These are phyloP conservation scores for Alternaria sp. DNA, from an alignment of 2,329 filamentous ascomycete genomes.

Conservation along the genomic window DNA sequence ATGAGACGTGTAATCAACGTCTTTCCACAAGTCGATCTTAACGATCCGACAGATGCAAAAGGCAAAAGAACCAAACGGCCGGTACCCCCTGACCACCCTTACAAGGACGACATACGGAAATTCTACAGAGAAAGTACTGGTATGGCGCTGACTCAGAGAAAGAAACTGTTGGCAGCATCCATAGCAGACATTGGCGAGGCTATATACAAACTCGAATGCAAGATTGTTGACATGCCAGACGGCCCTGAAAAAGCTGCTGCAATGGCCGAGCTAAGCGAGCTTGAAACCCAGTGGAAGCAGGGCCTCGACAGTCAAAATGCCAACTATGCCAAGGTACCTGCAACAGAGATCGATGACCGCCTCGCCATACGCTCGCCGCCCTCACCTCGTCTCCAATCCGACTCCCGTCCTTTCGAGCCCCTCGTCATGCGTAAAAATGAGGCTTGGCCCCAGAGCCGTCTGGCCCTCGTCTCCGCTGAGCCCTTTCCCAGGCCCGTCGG, in stretches of 20 bases:
- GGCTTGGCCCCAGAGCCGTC: conserved; percentile 67
- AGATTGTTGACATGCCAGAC: conserved; percentile 27
- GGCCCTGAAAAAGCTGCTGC: conserved; percentile 27
- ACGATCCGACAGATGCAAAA: background rate
- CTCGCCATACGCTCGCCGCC: conserved; percentile 28
- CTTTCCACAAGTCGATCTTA: conserved; percentile 20
- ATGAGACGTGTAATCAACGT: conserved; percentile 13
- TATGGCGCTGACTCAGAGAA: background rate
- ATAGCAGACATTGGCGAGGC: conserved; percentile 33
- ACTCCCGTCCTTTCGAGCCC: conserved; percentile 74
- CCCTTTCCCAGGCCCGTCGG: conserved; percentile 54
- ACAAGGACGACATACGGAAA: conserved; percentile 3
- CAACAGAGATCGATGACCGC: conserved; percentile 37
- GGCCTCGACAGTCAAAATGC: background rate
- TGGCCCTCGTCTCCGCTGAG: conserved; percentile 70
- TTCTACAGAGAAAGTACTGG: conserved; percentile 5
- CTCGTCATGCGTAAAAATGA: conserved; percentile 65
- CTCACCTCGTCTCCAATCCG: conserved; percentile 59
- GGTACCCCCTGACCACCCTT: conserved; percentile 11
- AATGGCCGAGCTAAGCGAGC: conserved; percentile 49
- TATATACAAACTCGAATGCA: conserved; percentile 38
- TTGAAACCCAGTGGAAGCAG: conserved; percentile 23
- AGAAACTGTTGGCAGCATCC: conserved; percentile 19
- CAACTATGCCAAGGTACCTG: conserved; percentile 12
- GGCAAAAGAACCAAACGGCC: background rate